A percentile compares a stretch with the other conserved stretches of the same genome.
Conservation (phyloP, 306 rosid genomes). For the Lagenaria siceraria region DNA sequence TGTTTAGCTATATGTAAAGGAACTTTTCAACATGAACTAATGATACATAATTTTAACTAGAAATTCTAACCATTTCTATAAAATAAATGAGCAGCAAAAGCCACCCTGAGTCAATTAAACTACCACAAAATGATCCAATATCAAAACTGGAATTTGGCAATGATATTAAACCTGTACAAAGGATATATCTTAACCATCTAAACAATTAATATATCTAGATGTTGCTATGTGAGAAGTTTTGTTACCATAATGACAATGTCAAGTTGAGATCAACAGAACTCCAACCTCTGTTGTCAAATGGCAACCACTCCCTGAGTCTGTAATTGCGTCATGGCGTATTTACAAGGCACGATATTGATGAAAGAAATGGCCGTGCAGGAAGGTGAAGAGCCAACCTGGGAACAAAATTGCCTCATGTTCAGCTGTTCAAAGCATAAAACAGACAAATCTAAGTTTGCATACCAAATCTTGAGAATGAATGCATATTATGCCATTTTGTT, state of each 20-base stretch:
- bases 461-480: background rate
- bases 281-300: background rate
- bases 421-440: background rate
- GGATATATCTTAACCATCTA: background rate
- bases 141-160: background rate
- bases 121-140: background rate
- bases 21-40: background rate
- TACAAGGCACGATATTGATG: background rate
- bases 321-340: background rate
- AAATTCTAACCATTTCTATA: background rate
- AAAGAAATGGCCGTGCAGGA: background rate
- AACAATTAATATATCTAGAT: background rate
- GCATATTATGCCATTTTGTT: background rate
- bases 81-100: background rate
- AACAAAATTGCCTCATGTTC: background rate
- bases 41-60: background rate
- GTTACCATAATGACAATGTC: background rate
- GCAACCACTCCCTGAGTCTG: background rate
- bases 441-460: background rate
- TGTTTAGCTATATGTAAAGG: background rate
- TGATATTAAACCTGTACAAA: slow-evolving; percentile 2
- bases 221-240: background rate
- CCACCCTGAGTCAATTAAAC: background rate
- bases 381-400: background rate
- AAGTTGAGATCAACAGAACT: background rate